These are phyloP conservation scores for Picochlorum sp. DNA, from an alignment of 139 green algal genomes.

Conservation along the genomic window DNA sequence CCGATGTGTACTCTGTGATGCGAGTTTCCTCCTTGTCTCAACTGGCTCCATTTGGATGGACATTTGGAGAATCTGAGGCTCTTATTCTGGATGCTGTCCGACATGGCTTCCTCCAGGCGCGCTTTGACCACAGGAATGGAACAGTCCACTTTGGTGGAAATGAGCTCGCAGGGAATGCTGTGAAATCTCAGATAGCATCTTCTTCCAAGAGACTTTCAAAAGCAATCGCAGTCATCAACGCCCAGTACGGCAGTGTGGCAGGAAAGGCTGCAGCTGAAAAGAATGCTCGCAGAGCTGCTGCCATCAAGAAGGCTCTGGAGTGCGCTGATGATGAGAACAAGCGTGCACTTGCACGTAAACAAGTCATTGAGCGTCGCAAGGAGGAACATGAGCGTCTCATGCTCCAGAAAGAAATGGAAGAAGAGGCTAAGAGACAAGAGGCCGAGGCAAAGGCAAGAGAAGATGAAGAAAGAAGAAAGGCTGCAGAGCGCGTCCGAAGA, in stretches of 20 bases:
- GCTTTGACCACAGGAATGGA: conserved; percentile 83
- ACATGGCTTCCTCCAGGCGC: conserved; percentile 76
- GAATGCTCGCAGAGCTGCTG: conserved; percentile 21
- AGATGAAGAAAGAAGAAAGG: conserved; percentile 58
- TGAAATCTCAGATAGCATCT: conserved; percentile 47
- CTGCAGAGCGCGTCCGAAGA: conserved; percentile 40
- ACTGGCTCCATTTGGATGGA: conserved; percentile 58
- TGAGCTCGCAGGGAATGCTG: conserved; percentile 51
- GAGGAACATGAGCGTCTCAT: conserved; percentile 80
- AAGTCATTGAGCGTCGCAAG: conserved; percentile 92
- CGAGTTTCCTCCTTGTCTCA: conserved; percentile 40
- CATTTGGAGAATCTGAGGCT: conserved; percentile 55
- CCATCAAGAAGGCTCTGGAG: conserved; percentile 33
- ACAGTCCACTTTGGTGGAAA: conserved; percentile 79
- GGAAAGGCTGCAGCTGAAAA: conserved; percentile 7
- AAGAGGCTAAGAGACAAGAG: conserved; percentile 56
- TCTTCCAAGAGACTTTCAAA: conserved; percentile 63
- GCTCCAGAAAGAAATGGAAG: conserved; percentile 76
- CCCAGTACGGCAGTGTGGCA: neutral
- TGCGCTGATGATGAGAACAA: conserved; percentile 69
- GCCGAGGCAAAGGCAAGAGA: conserved; percentile 50
- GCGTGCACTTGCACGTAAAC: conserved; percentile 66
- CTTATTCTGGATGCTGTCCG: conserved; percentile 87
- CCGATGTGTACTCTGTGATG: conserved; percentile 70
- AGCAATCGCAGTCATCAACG: conserved; percentile 50